Conservation (phyloP, 2,329 filamentous ascomycete species). For the Pezizomycotina sp. region DNA sequence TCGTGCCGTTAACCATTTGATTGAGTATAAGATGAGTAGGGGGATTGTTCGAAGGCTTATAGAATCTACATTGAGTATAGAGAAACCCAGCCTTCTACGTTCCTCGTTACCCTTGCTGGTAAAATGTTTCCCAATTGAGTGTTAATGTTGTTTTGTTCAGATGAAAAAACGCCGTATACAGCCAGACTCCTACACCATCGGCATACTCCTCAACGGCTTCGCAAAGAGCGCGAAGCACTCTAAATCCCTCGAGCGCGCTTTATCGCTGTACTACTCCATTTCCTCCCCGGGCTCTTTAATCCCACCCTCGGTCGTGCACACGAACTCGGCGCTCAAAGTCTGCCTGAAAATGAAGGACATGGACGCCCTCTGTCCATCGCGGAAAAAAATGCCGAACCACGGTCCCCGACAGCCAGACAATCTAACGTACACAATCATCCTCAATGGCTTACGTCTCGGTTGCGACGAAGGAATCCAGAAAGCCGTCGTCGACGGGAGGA, state of each 20-base stretch:
- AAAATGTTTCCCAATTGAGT: conserved; percentile 7
- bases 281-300: conserved; percentile 44
- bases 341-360: conserved; percentile 60
- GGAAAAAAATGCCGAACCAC: conserved; percentile 50
- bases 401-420: conserved; percentile 48
- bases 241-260: conserved; percentile 48
- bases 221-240: conserved; percentile 42
- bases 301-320: conserved; percentile 60
- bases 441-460: conserved; percentile 53
- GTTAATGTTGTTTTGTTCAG: conserved; percentile 31
- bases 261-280: conserved; percentile 64
- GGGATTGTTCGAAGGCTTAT: conserved; percentile 47
- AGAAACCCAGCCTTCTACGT: conserved; percentile 40
- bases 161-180: conserved; percentile 87
- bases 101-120: conserved; percentile 15
- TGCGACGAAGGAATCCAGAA: conserved; percentile 28
- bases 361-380: conserved; percentile 63
- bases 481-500: conserved; percentile 48
- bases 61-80: conserved; percentile 83
- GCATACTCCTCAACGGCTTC: conserved; percentile 63
- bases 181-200: conserved; percentile 71
- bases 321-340: conserved; percentile 73
- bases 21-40: conserved; percentile 51
- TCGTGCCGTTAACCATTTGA: conserved; percentile 74
- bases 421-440: conserved; percentile 64